Base-by-base conservation (phyloP, 2,329 filamentous ascomycete genomes). In the Aspergillus alliaceus region DNA sequence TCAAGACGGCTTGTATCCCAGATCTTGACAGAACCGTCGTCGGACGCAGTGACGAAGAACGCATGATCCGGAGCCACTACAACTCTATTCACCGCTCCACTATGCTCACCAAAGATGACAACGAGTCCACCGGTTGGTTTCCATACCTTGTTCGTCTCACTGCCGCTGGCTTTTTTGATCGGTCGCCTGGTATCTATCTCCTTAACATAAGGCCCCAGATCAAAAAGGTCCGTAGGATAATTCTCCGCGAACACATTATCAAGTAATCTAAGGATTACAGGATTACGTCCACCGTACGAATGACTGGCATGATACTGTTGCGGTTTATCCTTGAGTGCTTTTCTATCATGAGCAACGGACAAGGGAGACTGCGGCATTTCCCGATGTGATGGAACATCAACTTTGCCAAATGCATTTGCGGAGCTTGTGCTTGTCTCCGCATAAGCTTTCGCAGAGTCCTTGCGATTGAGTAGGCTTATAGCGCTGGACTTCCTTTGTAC, bases 1-100 rank as follows among this genome's bases (percentile, higher is more conserved):
- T 99, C 95, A 6, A 99, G 82, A 24, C 95, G 85, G 25, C 87
- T 87, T 25, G 91, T 89, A 75, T 99, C 95, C 95, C 95, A 99
- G 5, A 99, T 84, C 69, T 91, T 96, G 56, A 97, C 90, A 6
- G 85, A 86, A 2, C 95, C 91, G 73, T 99, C 95, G 67, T 96
- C 91, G 9, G 93, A 93, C 6, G 88, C 93, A 1, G 95, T 98
- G 56, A 97, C 83, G 74, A 99, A 99, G 77, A 99, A 99, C 4
- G 88, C 79, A 71, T 99, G 93, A 69, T 99, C 95, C 0, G 93
- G 91, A 1, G 95, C 88, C 7, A 91, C 85, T 2, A 90, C 81
- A 11, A 98, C 85, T 9, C 93, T 86, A 68, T 90, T 96, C 62
- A 98, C 86, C 7, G 90, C 85, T 0, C 86, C 91, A 27, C 82